These are phyloP conservation scores for Eurotiales sp. DNA, from an alignment of 2,329 filamentous ascomycete species.

Conservation along the genomic window DNA sequence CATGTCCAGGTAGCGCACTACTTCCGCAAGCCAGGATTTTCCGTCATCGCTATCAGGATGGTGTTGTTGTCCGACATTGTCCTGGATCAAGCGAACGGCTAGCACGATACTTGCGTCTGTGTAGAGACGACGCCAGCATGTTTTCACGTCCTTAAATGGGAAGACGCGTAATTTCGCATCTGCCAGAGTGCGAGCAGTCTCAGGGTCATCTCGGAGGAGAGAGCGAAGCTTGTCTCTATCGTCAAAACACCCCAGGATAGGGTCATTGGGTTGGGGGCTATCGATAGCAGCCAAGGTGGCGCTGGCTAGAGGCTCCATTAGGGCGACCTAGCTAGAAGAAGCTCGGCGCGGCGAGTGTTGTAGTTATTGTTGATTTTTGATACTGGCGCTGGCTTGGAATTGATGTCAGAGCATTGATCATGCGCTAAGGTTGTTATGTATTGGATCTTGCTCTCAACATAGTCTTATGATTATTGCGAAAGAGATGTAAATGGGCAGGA, in stretches of 20 bases:
- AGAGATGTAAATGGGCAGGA: too few species aligned
- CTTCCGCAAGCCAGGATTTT: slow-evolving; percentile 50
- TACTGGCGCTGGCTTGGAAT: too few species aligned
- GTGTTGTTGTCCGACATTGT: slow-evolving; percentile 16
- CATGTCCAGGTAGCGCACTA: slow-evolving; percentile 68
- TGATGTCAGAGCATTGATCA: too few species aligned
- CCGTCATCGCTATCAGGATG: not conserved
- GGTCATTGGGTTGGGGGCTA: slow-evolving; percentile 28
- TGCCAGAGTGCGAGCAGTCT: slow-evolving; percentile 47
- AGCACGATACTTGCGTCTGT: slow-evolving; percentile 54
- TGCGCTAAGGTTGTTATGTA: too few species aligned
- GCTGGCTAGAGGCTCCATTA: slow-evolving; percentile 22
- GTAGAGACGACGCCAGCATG: slow-evolving; percentile 56
- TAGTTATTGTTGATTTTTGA: too few species aligned
- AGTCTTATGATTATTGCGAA: too few species aligned
- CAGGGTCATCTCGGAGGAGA: slow-evolving; percentile 29
- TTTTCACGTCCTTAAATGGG: slow-evolving; percentile 54
- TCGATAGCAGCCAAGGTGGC: slow-evolving; percentile 26
- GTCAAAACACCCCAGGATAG: slow-evolving; percentile 34
- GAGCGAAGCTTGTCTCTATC: slow-evolving; percentile 20
- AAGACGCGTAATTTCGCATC: slow-evolving; percentile 53
- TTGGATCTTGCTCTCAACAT: too few species aligned
- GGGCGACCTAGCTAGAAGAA: not conserved
- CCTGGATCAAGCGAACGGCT: slow-evolving; percentile 33
- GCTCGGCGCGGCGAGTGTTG: too few species aligned